These are phyloP conservation scores for Orychophragmus violaceus DNA, from an alignment of 345 rosid genomes.

Conservation along the genomic window DNA sequence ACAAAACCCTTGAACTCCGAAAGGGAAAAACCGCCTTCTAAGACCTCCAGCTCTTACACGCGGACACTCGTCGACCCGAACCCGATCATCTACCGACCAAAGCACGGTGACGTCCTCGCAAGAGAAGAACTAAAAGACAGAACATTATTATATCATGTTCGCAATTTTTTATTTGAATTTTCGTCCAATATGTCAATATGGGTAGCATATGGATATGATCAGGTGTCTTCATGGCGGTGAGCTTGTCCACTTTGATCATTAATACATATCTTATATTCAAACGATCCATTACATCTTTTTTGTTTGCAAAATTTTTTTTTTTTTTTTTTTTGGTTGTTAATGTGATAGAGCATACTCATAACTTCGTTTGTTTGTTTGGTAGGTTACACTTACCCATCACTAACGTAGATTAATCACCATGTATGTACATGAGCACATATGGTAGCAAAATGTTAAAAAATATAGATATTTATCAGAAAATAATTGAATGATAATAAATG, in stretches of 20 bases:
- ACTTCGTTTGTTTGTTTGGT: background rate
- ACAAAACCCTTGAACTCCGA: too few relatives aligned
- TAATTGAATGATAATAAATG: background rate
- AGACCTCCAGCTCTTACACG: too few relatives aligned
- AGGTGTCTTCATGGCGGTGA: conserved; percentile 14
- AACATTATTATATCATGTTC: background rate
- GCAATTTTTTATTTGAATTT: background rate
- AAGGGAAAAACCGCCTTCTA: too few relatives aligned
- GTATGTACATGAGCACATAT: background rate
- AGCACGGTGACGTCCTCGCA: too few relatives aligned
- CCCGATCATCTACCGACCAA: too few relatives aligned
- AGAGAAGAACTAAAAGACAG: too few relatives aligned
- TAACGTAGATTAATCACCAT: background rate
- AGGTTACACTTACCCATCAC: background rate
- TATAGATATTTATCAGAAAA: background rate
- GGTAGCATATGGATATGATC: conserved; percentile 16
- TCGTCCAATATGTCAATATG: background rate
- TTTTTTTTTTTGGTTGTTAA: too few relatives aligned
- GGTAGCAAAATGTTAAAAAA: background rate
- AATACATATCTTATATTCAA: too few relatives aligned
- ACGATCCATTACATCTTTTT: background rate
- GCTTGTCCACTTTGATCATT: background rate
- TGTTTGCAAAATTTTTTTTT: background rate
- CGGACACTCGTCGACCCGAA: too few relatives aligned
- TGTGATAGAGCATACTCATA: background rate